A percentile compares a stretch with the other conserved stretches of the same genome.
These are phyloP conservation scores for Ceratocystiopsis sp. DNA, from an alignment of 2,329 filamentous ascomycete species.

Conservation along the genomic window DNA sequence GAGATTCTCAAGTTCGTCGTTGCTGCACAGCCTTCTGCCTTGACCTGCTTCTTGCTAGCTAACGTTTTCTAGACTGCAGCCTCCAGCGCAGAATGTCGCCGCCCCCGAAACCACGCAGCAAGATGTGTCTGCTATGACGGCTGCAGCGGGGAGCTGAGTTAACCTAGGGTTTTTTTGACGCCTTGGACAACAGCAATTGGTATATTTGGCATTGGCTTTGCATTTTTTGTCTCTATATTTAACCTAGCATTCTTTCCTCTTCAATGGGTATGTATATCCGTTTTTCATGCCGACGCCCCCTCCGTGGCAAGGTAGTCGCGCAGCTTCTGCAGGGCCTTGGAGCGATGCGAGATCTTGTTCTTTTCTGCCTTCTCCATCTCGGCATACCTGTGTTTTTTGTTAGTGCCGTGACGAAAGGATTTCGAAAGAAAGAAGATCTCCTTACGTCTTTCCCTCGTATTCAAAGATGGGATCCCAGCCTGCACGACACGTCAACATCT, in stretches of 20 bases:
- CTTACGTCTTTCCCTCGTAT: conserved; percentile 68
- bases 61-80: background rate
- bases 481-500: conserved; percentile 17
- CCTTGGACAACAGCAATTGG: no score
- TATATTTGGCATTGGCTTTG: no score
- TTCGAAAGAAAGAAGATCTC: background rate
- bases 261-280: background rate
- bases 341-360: conserved; percentile 87
- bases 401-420: no score
- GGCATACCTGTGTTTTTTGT: conserved; percentile 42
- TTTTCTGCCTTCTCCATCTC: conserved; percentile 84
- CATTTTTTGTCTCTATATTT: no score
- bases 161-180: no score
- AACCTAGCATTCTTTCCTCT: background rate
- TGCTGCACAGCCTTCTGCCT: background rate
- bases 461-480: conserved; percentile 97
- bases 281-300: background rate
- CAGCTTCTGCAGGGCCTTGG: conserved; percentile 72
- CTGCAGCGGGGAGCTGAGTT: no score
- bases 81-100: no score
- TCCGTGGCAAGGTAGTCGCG: conserved; percentile 51
- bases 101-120: no score
- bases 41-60: background rate
- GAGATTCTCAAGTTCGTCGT: conserved; percentile 55
- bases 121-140: no score